These are phyloP conservation scores for Lasiosphaeris hirsuta DNA, from an alignment of 495 filamentous ascomycete genomes.

Conservation along the genomic window DNA sequence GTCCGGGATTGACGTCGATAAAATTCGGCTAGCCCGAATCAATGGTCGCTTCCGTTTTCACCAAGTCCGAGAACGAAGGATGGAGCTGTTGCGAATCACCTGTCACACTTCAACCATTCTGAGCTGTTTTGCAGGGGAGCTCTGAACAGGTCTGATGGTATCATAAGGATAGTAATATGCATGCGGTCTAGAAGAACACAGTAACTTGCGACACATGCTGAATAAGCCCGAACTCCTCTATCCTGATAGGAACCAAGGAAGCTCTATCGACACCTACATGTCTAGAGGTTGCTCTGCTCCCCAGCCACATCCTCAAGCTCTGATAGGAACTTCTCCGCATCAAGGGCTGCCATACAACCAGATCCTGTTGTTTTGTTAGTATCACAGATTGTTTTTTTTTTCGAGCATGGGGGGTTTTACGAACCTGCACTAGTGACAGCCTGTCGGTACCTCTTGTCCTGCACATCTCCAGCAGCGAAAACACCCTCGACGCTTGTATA, in stretches of 20 bases:
- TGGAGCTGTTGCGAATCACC: too few species aligned
- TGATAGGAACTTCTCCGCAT: slow-evolving; percentile 86
- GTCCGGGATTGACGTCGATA: too few species aligned
- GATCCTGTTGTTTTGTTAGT: slow-evolving; percentile 60
- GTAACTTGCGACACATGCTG: too few species aligned
- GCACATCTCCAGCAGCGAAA: slow-evolving; percentile 95
- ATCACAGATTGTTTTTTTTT: neutral
- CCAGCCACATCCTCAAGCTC: slow-evolving; percentile 60
- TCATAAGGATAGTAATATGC: too few species aligned
- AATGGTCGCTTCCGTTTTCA: too few species aligned
- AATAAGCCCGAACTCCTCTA: too few species aligned
- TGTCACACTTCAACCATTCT: too few species aligned
- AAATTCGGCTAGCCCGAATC: too few species aligned
- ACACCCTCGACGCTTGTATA: slow-evolving; percentile 87
- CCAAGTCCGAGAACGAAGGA: too few species aligned
- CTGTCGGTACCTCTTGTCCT: slow-evolving; percentile 97
- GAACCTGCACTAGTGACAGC: slow-evolving; percentile 95
- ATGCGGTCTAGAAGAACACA: too few species aligned
- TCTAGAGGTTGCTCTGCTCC: slow-evolving; percentile 36
- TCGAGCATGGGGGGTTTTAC: slow-evolving; percentile 31
- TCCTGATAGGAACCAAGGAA: neutral
- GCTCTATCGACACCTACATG: slow-evolving; percentile 8
- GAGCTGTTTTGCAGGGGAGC: too few species aligned
- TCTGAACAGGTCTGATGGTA: too few species aligned
- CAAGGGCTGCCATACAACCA: slow-evolving; percentile 90